Conservation (phyloP, 306 rosid genomes). For the Lagenaria siceraria region DNA sequence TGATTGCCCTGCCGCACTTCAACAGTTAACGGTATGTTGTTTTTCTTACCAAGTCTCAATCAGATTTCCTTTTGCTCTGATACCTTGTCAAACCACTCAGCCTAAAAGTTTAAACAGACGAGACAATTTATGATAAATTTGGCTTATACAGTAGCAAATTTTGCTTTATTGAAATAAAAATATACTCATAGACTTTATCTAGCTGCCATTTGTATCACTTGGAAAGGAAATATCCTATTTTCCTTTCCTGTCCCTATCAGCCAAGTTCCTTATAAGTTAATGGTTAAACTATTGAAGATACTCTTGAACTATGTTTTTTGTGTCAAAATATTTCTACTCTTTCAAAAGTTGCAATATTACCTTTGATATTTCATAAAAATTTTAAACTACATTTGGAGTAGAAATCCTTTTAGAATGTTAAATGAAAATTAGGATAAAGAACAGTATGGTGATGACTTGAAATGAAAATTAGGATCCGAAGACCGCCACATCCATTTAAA, state of each 20-base stretch:
- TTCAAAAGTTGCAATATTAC: neutral
- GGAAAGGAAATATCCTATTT: neutral
- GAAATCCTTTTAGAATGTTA: neutral
- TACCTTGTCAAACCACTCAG: neutral
- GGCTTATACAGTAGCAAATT: neutral
- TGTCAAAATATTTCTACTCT: neutral
- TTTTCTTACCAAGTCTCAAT: neutral
- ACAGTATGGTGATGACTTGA: neutral
- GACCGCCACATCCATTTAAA: too few relatives aligned
- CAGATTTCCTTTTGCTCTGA: neutral
- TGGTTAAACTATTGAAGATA: too few relatives aligned
- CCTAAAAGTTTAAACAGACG: neutral
- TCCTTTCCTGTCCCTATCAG: neutral
- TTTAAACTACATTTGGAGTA: too few relatives aligned
- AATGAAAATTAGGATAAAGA: too few relatives aligned
- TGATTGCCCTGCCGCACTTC: constrained; percentile 72
- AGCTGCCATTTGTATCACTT: neutral
- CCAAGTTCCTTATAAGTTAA: neutral
- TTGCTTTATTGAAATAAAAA: neutral
- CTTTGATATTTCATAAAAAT: too few relatives aligned
- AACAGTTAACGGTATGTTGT: constrained; percentile 49
- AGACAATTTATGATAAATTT: too few relatives aligned
- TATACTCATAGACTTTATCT: neutral
- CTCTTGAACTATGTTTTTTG: too few relatives aligned
- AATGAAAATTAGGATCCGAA: too few relatives aligned